A percentile compares a stretch with the other conserved stretches of the same genome.
Evolutionary conservation across 495 filamentous ascomycete species (phyloP).

Genomic region (Venustampulla echinocandica): DNA sequence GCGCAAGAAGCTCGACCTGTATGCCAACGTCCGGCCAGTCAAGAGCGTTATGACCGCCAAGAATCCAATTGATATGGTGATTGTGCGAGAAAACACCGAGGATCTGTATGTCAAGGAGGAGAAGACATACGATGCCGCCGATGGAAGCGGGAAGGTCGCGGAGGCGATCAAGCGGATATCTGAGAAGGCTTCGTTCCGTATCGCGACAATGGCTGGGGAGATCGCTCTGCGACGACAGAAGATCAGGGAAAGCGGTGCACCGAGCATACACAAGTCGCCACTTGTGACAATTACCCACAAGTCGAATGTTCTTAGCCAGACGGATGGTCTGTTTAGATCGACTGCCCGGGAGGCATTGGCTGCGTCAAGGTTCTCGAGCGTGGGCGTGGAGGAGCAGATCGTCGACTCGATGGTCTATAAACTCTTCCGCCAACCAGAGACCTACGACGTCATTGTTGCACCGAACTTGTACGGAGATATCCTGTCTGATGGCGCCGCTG

Average conservation of each 20-base stretch:
- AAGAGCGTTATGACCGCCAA: constrained; percentile 60
- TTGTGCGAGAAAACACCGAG: constrained; percentile 97
- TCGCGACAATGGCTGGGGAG: constrained; percentile 88
- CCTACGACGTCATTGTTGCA: constrained; percentile 96
- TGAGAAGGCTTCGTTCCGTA: constrained; percentile 69
- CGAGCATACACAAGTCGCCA: constrained; percentile 54
- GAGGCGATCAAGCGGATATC: constrained; percentile 97
- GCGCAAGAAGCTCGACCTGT: constrained; percentile 88
- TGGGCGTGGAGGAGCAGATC: constrained; percentile 91
- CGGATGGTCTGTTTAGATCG: constrained; percentile 89
- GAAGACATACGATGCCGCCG: constrained; percentile 59
- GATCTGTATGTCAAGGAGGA: constrained; percentile 99
- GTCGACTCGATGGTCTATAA: constrained; percentile 99
- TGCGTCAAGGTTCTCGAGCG: constrained; percentile 45
- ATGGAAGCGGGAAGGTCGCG: constrained; percentile 73
- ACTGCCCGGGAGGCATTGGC: constrained; percentile 65
- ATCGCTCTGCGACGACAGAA: constrained; percentile 82
- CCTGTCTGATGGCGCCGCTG: constrained; percentile 89
- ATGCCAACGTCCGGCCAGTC: constrained; percentile 95
- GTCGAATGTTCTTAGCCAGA: constrained; percentile 93
- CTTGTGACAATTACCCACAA: constrained; percentile 97
- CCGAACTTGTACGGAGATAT: constrained; percentile 98
- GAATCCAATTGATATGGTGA: constrained; percentile 85
- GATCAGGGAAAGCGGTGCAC: constrained; percentile 47
- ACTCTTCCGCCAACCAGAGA: constrained; percentile 87